phyloP scores from a whole-genome alignment of 192 early-diverging fungal genomes.

The Coemansia reversa region DNA sequence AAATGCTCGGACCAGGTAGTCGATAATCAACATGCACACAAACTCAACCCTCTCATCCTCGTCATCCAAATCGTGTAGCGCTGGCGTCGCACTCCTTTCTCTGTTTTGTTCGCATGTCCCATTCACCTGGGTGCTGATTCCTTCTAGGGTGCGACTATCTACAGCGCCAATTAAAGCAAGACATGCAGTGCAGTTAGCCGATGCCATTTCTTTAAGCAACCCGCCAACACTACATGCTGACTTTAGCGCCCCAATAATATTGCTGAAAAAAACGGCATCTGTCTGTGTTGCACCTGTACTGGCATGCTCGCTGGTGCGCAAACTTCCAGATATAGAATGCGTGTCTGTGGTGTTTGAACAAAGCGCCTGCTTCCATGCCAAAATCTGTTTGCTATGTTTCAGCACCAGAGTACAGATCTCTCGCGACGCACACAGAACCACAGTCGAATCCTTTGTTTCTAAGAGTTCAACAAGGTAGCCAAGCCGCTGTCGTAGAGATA shows the following conservation, averaged over 20 bases:
- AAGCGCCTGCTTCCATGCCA: conserved; percentile 38
- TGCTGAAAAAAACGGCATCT: conserved; percentile 21
- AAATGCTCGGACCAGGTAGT: conserved; percentile 45
- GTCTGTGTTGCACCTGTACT: conserved; percentile 7
- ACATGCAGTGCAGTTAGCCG: conserved; percentile 44
- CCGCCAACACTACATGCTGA: conserved; percentile 25
- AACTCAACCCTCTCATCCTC: conserved; percentile 44
- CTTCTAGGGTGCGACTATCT: conserved; percentile 11
- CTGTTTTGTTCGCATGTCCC: not conserved
- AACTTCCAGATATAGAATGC: no score
- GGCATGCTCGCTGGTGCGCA: not conserved
- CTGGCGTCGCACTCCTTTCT: not conserved
- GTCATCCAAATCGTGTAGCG: conserved; percentile 22
- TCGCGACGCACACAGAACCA: conserved; percentile 38
- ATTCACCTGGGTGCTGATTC: not conserved
- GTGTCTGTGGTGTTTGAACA: not conserved
- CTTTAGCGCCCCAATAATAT: conserved; percentile 16
- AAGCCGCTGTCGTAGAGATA: conserved; percentile 19
- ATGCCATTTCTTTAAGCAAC: conserved; percentile 29
- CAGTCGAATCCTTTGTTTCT: conserved; percentile 33
- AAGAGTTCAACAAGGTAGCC: conserved; percentile 26
- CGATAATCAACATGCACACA: conserved; percentile 43
- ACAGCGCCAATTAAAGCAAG: conserved; percentile 39
- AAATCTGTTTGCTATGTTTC: conserved; percentile 20
- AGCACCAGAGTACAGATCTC: conserved; percentile 29